Evolutionary conservation across 2,329 filamentous ascomycete genomes (phyloP), one percentile per base, ranked within the genome.

Genomic region (Akanthomyces dipterigenus): DNA sequence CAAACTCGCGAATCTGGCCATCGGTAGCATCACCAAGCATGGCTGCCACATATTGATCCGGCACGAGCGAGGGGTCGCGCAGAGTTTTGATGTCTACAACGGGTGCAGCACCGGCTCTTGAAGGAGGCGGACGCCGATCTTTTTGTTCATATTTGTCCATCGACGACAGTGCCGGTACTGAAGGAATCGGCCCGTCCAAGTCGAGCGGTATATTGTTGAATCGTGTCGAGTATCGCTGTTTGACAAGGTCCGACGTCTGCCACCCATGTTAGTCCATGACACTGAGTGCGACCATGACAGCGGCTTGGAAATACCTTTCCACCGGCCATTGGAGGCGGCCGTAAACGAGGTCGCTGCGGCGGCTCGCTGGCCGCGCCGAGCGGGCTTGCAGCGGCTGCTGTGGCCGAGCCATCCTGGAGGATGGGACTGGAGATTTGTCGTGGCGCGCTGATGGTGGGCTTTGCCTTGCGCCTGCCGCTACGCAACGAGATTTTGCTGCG

Each of bases 211-310:
- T 75, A 65, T 90, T 87, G 68, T 92, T 93, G 74, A 97, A 96
- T 63, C 93, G 88, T 46, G 93, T 93, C 43, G 95, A 98, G 76
- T 98, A 99, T 68, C 95, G 83, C 68, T 92, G 85, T 78, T 98
- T 98, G 63, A 99, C 93, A 59, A 98, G 80, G 73, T 99, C 93
- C 26, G 84, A 84, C 1, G 85, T 88, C 84, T 86, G 73, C 4
- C 24, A 48, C 24, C 11, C 14, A 18, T 55, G 51, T 63, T 40
- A 65, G 59, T 28, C 64, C 26, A 31, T 62, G 46, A 48, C 62
- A 49, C 12, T 45, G n/a, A 62, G 31, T 20, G 20, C 12, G 31
- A 11, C 26, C 16, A 8, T 26, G 9, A 40, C 34, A 46, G 11
- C n/a, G 18, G 40, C 18, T 28, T 28, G 20, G 3, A 64, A 74